Evolutionary conservation across 208 protist species (phyloP), one percentile per base, ranked within the genome.

Genomic region (Herpetomonas samuelpessoai): DNA sequence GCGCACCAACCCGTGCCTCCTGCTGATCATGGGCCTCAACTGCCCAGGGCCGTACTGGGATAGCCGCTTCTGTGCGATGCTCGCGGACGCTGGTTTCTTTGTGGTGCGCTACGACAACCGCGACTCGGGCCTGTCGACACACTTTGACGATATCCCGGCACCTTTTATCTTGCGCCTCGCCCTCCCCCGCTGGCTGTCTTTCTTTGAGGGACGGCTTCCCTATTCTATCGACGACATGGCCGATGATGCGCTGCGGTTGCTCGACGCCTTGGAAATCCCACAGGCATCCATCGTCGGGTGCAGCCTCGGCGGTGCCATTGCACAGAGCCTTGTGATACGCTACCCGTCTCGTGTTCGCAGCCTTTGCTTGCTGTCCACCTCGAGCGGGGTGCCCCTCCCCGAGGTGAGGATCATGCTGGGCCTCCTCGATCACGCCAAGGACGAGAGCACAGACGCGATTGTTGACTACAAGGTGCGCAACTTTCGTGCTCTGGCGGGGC

Each of bases 291-390:
- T 92, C n/a, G 64, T 92, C 28, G 88, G 84, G 18, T 39, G 69
- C 38, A 85, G 74, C 39, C 91, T 95, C 79, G 88, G 88, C 24
- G 88, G 84, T 26, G 89, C 91, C 83, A 85, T 95, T 58, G 82
- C 68, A 39, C 88, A 95, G 65, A 61, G 76, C 29, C 74, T 92
- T 58, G 74, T 74, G 3, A 85, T 91, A 53, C 52, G 68, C 46
- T 66, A 80, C 45, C 77, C 80, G 1, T 65, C 78, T 25, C 75
- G 75, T 50, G 80, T 91, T 27, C 68, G 69, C 19, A 83, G 71
- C 49, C 68, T 95, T 4, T 85, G 54, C 39, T 67, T 88, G 28
- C 62, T 84, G 58, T 81, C 72, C 46, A 86, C 87, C 18, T 62
- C 57, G n/a, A 51, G 25, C 24, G 57, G 57, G 14, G 57, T 65